phyloP scores from a whole-genome alignment of 176 grass and related monocot species.

The Tuctoria greenei region DNA sequence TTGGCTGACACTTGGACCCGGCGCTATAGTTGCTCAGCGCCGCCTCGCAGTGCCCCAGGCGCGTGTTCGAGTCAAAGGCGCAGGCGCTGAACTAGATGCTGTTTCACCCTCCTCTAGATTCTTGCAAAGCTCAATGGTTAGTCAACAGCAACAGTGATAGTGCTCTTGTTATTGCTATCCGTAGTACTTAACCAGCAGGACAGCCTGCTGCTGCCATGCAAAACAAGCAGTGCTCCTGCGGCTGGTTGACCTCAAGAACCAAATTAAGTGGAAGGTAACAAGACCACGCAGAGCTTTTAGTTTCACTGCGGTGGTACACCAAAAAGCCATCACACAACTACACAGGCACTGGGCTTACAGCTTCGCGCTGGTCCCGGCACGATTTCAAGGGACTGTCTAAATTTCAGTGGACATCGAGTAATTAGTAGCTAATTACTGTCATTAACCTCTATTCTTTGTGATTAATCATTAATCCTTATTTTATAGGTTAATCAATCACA shows the following conservation, averaged over 20 bases:
- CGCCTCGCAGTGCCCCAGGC: conserved; percentile 15
- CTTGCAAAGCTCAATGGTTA: neutral
- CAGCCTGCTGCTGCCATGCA: neutral
- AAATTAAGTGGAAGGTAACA: neutral
- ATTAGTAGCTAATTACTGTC: no score
- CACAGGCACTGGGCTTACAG: neutral
- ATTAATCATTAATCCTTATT: no score
- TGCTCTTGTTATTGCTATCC: neutral
- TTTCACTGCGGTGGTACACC: neutral
- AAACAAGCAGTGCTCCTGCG: neutral
- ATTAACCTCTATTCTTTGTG: no score
- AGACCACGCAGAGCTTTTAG: neutral
- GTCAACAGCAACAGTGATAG: conserved; percentile 16
- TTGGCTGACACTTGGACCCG: neutral
- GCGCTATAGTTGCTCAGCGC: neutral
- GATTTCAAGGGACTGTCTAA: no score
- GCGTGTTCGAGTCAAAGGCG: conserved; percentile 23
- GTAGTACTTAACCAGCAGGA: neutral
- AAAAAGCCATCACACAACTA: neutral
- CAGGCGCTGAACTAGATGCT: conserved; percentile 38
- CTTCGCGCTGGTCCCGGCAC: conserved; percentile 37
- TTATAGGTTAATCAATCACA: no score
- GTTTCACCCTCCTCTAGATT: conserved; percentile 22
- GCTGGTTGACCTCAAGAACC: conserved; percentile 20
- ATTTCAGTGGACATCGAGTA: no score